phyloP scores from a whole-genome alignment of 495 filamentous ascomycete species.

The Penicillium manginii region DNA sequence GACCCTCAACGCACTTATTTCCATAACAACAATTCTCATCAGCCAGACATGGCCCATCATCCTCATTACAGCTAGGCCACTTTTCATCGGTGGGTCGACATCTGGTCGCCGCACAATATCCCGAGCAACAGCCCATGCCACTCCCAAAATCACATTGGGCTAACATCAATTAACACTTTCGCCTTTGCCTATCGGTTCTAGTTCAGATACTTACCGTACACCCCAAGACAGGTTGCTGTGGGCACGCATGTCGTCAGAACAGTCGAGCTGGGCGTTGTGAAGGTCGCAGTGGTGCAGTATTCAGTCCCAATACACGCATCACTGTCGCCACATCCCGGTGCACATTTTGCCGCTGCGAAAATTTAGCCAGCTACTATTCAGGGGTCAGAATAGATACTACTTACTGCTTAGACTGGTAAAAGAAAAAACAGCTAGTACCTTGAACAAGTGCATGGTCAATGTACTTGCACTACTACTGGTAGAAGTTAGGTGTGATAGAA shows the following conservation, averaged over 20 bases:
- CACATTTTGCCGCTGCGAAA: constrained; percentile 12
- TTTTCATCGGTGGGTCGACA: constrained; percentile 33
- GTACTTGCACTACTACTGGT: neutral
- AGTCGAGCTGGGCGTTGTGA: constrained; percentile 31
- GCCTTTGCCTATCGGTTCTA: neutral
- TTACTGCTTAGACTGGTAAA: neutral
- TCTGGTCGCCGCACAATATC: constrained; percentile 33
- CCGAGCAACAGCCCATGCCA: constrained; percentile 29
- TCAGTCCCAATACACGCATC: constrained; percentile 36
- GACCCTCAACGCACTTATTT: constrained; percentile 29
- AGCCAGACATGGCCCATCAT: constrained; percentile 27
- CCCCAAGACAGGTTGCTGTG: constrained; percentile 34
- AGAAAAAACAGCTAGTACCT: neutral
- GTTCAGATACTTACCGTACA: constrained; percentile 30
- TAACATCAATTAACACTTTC: neutral
- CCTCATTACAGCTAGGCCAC: constrained; percentile 34
- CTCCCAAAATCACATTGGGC: constrained; percentile 19
- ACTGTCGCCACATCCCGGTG: constrained; percentile 25
- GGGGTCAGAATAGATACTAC: neutral
- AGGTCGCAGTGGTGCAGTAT: constrained; percentile 36
- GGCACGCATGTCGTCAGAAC: constrained; percentile 38
- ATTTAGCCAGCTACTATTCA: neutral
- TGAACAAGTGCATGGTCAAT: neutral
- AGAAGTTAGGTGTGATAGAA: too few species aligned
- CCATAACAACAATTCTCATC: constrained; percentile 37